Evolutionary conservation across 192 early-diverging fungal species (phyloP).

Genomic region (Chytriomyces sp.): DNA sequence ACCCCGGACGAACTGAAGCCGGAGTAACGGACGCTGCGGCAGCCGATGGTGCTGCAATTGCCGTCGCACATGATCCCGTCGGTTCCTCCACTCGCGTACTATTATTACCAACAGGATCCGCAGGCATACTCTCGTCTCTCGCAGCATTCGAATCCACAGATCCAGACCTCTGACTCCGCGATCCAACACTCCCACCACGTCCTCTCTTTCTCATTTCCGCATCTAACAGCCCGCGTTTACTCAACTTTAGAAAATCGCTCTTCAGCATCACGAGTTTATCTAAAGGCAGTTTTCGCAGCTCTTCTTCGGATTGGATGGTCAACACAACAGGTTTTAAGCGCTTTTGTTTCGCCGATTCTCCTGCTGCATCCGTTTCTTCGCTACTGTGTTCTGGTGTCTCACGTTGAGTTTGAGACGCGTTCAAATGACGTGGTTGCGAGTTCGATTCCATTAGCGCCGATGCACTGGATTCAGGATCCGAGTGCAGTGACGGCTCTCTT

Average conservation of each 20-base stretch:
- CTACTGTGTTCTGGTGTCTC: too few relatives aligned
- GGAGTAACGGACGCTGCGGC: not conserved
- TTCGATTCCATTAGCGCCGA: too few relatives aligned
- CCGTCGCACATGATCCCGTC: not conserved
- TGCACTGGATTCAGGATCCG: too few relatives aligned
- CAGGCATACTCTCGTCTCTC: not conserved
- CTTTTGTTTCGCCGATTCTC: too few relatives aligned
- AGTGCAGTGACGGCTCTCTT: too few relatives aligned
- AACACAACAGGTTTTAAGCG: too few relatives aligned
- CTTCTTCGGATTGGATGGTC: not conserved
- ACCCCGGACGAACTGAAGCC: not conserved
- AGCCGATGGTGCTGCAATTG: not conserved
- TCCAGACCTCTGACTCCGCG: not conserved
- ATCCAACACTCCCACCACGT: not conserved
- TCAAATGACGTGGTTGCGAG: too few relatives aligned
- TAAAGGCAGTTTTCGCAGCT: slow-evolving; percentile 1
- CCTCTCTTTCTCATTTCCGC: not conserved
- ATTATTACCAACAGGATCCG: not conserved
- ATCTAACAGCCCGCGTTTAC: not conserved
- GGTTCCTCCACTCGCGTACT: not conserved
- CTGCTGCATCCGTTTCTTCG: too few relatives aligned
- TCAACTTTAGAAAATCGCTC: slow-evolving; percentile 7
- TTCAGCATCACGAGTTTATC: slow-evolving; percentile 6
- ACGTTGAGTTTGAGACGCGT: too few relatives aligned
- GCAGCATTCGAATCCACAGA: not conserved